Evolutionary conservation across 2,329 filamentous ascomycete genomes (phyloP).

Genomic region (Ophiostoma perfectum): DNA sequence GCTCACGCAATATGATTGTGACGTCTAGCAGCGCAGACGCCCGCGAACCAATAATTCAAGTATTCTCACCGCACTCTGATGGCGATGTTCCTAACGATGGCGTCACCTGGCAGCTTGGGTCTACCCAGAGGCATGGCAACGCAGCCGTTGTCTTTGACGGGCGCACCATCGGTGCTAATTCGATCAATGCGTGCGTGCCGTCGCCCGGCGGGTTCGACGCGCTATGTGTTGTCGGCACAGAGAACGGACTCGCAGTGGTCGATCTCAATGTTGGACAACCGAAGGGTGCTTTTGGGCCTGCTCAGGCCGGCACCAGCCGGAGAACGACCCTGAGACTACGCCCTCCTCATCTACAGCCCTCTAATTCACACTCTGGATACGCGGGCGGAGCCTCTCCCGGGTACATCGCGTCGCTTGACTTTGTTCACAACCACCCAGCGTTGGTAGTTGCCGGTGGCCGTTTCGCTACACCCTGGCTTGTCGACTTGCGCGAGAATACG

Average conservation of each 20-base stretch:
- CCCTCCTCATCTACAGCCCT: not conserved
- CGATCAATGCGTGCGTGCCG: constrained; percentile 8
- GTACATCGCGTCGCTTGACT: constrained; percentile 22
- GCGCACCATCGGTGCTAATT: not conserved
- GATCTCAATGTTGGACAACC: not conserved
- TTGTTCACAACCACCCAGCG: constrained; percentile 33
- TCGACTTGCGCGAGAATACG: constrained; percentile 40
- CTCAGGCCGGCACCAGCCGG: not conserved
- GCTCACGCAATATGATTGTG: constrained; percentile 40
- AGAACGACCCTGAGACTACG: not conserved
- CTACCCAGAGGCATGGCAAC: not conserved
- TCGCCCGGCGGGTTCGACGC: not conserved
- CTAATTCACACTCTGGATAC: not conserved
- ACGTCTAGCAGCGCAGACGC: constrained; percentile 31
- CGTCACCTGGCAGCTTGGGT: not conserved
- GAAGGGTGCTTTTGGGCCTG: not conserved
- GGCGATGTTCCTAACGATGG: not conserved
- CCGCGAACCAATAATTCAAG: constrained; percentile 23
- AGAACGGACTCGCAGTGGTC: not conserved
- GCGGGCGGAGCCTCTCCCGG: not conserved
- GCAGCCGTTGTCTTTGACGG: no score
- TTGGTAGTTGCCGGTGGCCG: constrained; percentile 48
- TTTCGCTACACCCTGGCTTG: constrained; percentile 41
- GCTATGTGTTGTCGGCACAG: not conserved
- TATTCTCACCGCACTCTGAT: constrained; percentile 17